phyloP scores from a whole-genome alignment of 768 basidiomycete species.

The Mycena indigotica region DNA sequence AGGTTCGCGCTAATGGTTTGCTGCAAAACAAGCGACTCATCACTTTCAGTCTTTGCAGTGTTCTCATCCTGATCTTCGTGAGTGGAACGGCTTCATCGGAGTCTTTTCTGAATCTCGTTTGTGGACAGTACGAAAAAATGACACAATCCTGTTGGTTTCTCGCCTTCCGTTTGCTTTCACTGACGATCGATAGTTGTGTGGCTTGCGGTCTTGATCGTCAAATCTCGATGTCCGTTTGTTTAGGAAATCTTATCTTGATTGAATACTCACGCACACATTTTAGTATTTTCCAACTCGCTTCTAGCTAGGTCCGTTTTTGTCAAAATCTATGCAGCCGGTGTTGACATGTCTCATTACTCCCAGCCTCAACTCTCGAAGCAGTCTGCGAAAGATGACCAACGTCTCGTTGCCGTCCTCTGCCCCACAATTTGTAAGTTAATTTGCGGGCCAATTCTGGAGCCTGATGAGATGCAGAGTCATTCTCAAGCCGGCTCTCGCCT shows the following conservation, averaged over 20 bases:
- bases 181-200: not conserved
- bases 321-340: not conserved
- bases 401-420: not conserved
- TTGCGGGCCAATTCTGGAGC: not conserved
- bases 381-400: not conserved
- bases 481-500: too few relatives aligned
- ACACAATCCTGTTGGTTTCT: not conserved
- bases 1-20: not conserved
- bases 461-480: not conserved
- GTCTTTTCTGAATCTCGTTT: not conserved
- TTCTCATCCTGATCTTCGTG: not conserved
- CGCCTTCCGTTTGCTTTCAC: not conserved
- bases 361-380: not conserved
- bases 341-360: not conserved
- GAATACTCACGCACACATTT: not conserved
- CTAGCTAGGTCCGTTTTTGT: not conserved
- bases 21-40: not conserved
- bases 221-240: not conserved
- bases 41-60: not conserved
- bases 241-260: not conserved
- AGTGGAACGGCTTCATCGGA: not conserved
- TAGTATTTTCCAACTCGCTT: not conserved
- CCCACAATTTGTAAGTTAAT: not conserved
- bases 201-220: not conserved
- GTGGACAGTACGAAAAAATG: not conserved